A percentile compares a stretch with the other conserved stretches of the same genome.
Conservation (phyloP, 495 filamentous ascomycete species). For the Hypoxylon lienhwacheense region DNA sequence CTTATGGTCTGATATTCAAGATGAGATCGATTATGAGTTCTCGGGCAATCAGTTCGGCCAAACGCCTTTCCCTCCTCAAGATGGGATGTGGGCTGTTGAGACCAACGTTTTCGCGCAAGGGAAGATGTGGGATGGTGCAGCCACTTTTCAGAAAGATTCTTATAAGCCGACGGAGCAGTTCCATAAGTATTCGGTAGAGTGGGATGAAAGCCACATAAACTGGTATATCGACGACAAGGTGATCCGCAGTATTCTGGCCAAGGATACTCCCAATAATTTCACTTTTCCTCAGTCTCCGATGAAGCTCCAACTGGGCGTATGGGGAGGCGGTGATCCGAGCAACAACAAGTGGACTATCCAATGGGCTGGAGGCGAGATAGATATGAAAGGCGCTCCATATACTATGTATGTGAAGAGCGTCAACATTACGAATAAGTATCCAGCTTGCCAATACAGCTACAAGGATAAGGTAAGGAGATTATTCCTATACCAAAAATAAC, state of each 20-base stretch:
- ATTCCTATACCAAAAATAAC: not conserved
- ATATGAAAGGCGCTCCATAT: slow-evolving; percentile 65
- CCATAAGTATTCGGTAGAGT: slow-evolving; percentile 89
- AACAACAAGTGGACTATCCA: slow-evolving; percentile 53
- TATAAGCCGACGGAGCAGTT: slow-evolving; percentile 68
- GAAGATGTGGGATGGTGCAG: slow-evolving; percentile 62
- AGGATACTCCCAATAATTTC: slow-evolving; percentile 57
- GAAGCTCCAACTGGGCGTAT: slow-evolving; percentile 72
- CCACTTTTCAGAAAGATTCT: slow-evolving; percentile 69
- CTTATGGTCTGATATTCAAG: slow-evolving; percentile 84
- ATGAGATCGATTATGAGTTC: slow-evolving; percentile 95
- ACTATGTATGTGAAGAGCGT: slow-evolving; percentile 68
- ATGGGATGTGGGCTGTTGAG: slow-evolving; percentile 60
- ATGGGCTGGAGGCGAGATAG: slow-evolving; percentile 73
- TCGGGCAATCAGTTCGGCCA: slow-evolving; percentile 62
- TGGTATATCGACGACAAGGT: slow-evolving; percentile 80
- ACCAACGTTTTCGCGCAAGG: slow-evolving; percentile 95
- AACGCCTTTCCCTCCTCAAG: slow-evolving; percentile 35
- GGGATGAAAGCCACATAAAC: slow-evolving; percentile 70
- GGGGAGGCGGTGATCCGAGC: slow-evolving; percentile 69
- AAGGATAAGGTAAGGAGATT: slow-evolving; percentile 33
- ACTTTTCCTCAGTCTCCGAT: slow-evolving; percentile 74
- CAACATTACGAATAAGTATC: slow-evolving; percentile 50
- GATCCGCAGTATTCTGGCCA: slow-evolving; percentile 55
- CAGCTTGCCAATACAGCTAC: slow-evolving; percentile 52